Evolutionary conservation across 75 land plant species (phyloP).

Genomic region (Sequoia sempervirens): DNA sequence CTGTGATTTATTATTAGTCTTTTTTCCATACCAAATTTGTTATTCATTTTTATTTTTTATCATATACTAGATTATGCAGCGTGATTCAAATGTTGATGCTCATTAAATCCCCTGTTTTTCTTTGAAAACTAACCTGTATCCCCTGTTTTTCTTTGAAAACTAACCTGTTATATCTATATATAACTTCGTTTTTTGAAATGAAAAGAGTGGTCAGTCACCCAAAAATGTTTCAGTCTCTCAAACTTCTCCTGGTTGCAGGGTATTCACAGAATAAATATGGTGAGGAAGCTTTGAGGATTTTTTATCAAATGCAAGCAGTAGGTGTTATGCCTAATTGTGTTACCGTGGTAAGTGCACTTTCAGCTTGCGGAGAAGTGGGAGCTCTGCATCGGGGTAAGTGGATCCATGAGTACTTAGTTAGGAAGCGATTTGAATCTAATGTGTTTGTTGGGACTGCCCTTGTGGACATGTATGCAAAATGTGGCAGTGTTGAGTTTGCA

Average conservation of each 20-base stretch:
- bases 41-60: too few relatives aligned
- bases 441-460: constrained; percentile 32
- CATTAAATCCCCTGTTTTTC: neutral
- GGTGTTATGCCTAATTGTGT: constrained; percentile 31
- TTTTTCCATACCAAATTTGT: too few relatives aligned
- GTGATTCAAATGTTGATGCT: too few relatives aligned
- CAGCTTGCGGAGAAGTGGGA: constrained; percentile 42
- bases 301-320: constrained; percentile 24
- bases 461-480: constrained; percentile 46
- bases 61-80: too few relatives aligned
- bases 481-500: constrained; percentile 31
- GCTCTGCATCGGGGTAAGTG: constrained; percentile 33
- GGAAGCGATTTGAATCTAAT: constrained; percentile 19
- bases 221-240: neutral
- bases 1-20: too few relatives aligned
- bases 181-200: neutral
- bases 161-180: neutral
- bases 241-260: neutral
- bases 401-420: constrained; percentile 27
- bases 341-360: constrained; percentile 30
- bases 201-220: neutral
- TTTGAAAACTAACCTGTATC: neutral
- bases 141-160: neutral
- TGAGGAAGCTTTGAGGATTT: constrained; percentile 8
- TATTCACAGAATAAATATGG: constrained; percentile 6